A percentile compares a stretch with the other conserved stretches of the same genome.
Conservation (phyloP, 2,329 filamentous ascomycete species). For the Phaeosphaeria sp. region DNA sequence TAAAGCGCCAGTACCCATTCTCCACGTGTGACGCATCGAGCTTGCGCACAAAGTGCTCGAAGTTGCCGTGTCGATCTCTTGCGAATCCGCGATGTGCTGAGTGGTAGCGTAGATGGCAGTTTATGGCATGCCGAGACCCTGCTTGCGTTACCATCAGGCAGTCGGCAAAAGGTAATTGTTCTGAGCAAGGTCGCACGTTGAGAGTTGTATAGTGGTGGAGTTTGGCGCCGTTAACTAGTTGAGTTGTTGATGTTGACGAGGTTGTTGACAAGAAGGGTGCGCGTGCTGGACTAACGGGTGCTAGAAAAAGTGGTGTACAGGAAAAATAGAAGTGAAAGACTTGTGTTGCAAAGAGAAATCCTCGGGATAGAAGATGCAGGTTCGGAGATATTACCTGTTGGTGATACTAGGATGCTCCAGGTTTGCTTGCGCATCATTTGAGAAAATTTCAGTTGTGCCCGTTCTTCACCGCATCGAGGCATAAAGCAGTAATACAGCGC, state of each 20-base stretch:
- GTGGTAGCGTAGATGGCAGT: background rate
- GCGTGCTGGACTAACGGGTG: background rate
- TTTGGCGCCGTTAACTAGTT: too few species aligned
- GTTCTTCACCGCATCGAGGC: background rate
- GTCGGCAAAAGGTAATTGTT: background rate
- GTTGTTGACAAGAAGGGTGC: background rate
- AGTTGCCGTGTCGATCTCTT: constrained; percentile 8
- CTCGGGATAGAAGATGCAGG: background rate
- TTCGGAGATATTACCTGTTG: background rate
- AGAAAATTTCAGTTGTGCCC: background rate
- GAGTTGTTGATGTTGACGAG: background rate
- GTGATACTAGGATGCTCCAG: background rate
- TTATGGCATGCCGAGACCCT: background rate
- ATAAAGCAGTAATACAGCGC: background rate
- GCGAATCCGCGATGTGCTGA: constrained; percentile 12
- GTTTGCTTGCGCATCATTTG: background rate
- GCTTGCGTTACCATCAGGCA: background rate
- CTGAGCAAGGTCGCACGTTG: background rate
- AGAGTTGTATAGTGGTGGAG: background rate
- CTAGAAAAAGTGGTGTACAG: background rate
- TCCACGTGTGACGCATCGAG: constrained; percentile 4
- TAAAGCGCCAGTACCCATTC: constrained; percentile 26
- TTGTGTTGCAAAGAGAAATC: background rate
- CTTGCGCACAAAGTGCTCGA: constrained; percentile 12
- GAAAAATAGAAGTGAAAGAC: background rate